These are phyloP conservation scores for Cotoneaster glaucophyllus DNA, from an alignment of 306 rosid genomes.

Conservation along the genomic window DNA sequence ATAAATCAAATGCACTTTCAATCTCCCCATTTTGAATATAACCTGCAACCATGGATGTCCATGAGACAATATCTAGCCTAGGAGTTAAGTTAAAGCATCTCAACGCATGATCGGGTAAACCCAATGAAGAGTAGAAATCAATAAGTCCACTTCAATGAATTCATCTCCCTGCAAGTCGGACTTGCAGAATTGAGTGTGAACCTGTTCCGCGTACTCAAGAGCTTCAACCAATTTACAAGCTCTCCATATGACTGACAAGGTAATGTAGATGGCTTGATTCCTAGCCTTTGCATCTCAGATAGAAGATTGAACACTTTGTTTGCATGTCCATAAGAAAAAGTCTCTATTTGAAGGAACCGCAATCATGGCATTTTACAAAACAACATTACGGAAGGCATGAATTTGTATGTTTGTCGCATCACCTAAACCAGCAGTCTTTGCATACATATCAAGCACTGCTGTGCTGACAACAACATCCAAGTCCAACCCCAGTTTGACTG, in stretches of 20 bases:
- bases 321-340: constrained; percentile 14
- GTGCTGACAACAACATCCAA: constrained; percentile 40
- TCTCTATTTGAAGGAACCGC: constrained; percentile 33
- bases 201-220: constrained; percentile 40
- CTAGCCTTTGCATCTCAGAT: constrained; percentile 34
- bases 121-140: constrained; percentile 40
- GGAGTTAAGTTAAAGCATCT: constrained; percentile 41
- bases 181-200: constrained; percentile 50
- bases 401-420: constrained; percentile 34
- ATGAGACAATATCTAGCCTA: constrained; percentile 36
- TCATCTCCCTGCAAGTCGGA: constrained; percentile 36
- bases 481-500: constrained; percentile 38
- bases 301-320: constrained; percentile 37
- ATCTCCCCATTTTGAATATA: constrained; percentile 31
- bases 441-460: constrained; percentile 43
- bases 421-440: constrained; percentile 34
- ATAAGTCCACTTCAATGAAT: constrained; percentile 44
- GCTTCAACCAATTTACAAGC: constrained; percentile 34
- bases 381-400: constrained; percentile 24
- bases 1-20: constrained; percentile 34
- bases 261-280: constrained; percentile 47
- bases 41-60: constrained; percentile 49
- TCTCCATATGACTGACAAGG: constrained; percentile 43
- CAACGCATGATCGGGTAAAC: constrained; percentile 31
- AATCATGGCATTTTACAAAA: constrained; percentile 50